phyloP scores from a whole-genome alignment of 441 rosid genomes.

The Erodium chrysanthum region DNA sequence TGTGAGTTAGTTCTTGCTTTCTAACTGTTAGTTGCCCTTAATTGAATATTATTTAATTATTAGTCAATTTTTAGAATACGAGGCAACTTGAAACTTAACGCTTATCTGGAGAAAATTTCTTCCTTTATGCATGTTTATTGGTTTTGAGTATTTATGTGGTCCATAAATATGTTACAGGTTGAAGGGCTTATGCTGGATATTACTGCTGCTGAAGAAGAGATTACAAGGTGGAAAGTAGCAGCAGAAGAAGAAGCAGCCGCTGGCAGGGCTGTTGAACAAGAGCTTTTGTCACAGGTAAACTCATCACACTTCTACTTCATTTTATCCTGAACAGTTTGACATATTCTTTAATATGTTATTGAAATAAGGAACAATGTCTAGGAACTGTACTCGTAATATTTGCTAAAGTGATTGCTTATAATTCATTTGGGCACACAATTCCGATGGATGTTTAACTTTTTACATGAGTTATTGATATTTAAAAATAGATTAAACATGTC shows the following conservation, averaged over 20 bases:
- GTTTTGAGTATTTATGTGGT: conserved; percentile 12
- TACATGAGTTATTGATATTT: neutral
- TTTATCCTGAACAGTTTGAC: too few relatives aligned
- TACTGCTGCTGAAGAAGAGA: conserved; percentile 95
- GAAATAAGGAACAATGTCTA: too few relatives aligned
- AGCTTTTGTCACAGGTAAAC: conserved; percentile 58
- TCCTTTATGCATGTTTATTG: neutral
- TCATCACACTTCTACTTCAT: neutral
- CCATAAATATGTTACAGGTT: conserved; percentile 35
- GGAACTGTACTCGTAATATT: neutral
- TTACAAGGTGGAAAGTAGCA: conserved; percentile 88
- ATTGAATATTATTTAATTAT: conserved; percentile 3
- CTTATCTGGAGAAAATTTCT: neutral
- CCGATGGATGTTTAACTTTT: neutral
- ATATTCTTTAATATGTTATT: too few relatives aligned
- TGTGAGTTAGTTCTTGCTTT: conserved; percentile 35
- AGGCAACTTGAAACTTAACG: neutral
- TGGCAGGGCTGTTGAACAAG: conserved; percentile 84
- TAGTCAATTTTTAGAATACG: conserved; percentile 2
- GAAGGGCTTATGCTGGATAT: conserved; percentile 96
- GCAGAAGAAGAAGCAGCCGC: conserved; percentile 98
- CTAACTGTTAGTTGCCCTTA: neutral
- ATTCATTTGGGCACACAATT: neutral
- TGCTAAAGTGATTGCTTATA: conserved; percentile 1
- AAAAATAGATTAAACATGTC: neutral